phyloP scores from a whole-genome alignment of 2,329 filamentous ascomycete genomes.

The Thielaviopsis euricoi region DNA sequence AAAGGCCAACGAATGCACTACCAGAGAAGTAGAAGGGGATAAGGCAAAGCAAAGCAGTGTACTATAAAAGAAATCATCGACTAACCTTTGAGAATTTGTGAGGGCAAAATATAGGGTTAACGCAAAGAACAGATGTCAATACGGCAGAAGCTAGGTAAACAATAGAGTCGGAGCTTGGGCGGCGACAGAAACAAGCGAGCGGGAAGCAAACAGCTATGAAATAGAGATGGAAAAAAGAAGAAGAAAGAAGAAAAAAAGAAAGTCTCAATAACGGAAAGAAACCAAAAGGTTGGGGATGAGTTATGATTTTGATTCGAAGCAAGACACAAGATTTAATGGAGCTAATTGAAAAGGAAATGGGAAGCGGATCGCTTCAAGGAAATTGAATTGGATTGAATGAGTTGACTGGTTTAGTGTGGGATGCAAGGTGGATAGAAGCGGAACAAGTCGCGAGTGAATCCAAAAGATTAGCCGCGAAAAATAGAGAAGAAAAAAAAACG shows the following conservation, averaged over 20 bases:
- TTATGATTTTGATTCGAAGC: conserved; percentile 2
- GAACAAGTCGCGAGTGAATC: conserved; percentile 4
- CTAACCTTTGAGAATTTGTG: background rate
- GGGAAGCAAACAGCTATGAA: too few species aligned
- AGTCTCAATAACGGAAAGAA: background rate
- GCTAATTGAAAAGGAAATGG: conserved; percentile 10
- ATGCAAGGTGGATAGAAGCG: conserved; percentile 8
- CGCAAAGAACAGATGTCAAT: background rate
- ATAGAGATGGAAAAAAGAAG: background rate
- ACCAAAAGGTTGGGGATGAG: conserved; percentile 2
- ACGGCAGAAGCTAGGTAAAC: background rate
- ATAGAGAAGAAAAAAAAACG: background rate
- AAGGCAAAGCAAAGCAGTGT: background rate
- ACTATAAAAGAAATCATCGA: background rate
- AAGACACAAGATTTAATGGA: background rate
- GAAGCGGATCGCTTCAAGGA: conserved; percentile 2
- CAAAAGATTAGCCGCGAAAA: background rate
- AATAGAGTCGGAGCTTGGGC: background rate
- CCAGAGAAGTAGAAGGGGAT: background rate
- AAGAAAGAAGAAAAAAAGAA: background rate
- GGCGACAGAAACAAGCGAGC: background rate
- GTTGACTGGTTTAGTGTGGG: background rate
- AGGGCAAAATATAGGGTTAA: background rate
- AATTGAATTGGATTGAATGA: background rate
- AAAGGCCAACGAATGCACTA: background rate